phyloP scores from a whole-genome alignment of 2,329 filamentous ascomycete species.

The Peltaster fructicola region DNA sequence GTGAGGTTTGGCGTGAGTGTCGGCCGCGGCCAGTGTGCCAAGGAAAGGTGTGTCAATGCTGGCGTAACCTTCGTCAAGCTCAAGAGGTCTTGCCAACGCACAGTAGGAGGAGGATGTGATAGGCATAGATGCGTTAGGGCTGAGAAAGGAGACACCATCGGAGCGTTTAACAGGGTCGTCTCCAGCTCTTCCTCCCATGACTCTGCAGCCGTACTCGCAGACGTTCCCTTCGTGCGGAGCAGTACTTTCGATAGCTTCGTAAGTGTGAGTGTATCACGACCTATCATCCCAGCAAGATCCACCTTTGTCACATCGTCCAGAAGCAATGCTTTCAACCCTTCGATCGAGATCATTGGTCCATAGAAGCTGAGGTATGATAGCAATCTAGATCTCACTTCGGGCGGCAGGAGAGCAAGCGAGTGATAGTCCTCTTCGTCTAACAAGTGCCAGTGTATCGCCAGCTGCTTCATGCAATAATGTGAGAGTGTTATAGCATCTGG shows the following conservation, averaged over 20 bases:
- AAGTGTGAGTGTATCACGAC: constrained; percentile 27
- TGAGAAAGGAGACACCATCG: constrained; percentile 25
- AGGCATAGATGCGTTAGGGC: constrained; percentile 41
- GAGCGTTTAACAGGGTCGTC: constrained; percentile 9
- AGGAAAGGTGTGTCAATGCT: constrained; percentile 43
- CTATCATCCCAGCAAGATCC: constrained; percentile 35
- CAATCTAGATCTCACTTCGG: constrained; percentile 33
- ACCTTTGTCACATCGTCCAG: constrained; percentile 30
- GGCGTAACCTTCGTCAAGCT: constrained; percentile 33
- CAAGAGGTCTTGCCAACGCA: constrained; percentile 39
- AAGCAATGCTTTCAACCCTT: constrained; percentile 35
- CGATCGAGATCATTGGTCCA: constrained; percentile 24
- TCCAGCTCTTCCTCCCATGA: constrained; percentile 29
- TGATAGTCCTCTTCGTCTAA: constrained; percentile 39
- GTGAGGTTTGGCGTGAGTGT: constrained; percentile 37
- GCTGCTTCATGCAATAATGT: constrained; percentile 33
- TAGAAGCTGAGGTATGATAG: constrained; percentile 39
- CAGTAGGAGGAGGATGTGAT: constrained; percentile 30
- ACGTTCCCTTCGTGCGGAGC: constrained; percentile 1
- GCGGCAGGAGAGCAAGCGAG: constrained; percentile 34
- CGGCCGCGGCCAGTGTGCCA: constrained; percentile 44
- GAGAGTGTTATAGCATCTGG: constrained; percentile 23
- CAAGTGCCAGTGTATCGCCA: constrained; percentile 39
- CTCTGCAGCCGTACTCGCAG: constrained; percentile 17
- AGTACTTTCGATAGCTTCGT: constrained; percentile 31